Evolutionary conservation across 108 stramenopile species (phyloP).

Genomic region (Cyclotella sp.): DNA sequence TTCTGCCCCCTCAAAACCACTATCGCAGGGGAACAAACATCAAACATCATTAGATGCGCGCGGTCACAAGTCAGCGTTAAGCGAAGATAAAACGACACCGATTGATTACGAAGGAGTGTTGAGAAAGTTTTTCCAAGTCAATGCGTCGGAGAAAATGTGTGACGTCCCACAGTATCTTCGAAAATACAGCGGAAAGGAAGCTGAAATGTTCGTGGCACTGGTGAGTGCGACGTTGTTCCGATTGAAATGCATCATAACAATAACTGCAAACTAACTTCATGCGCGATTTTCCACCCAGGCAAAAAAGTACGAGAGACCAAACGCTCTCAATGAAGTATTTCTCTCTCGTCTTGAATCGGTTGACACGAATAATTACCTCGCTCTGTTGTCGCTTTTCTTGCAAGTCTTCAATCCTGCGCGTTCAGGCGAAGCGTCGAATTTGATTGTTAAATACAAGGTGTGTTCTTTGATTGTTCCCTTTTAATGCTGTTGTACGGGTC

Average conservation of each 20-base stretch:
- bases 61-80: background rate
- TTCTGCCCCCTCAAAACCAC: conserved; percentile 22
- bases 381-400: conserved; percentile 33
- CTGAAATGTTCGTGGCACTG: conserved; percentile 70
- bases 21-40: conserved; percentile 19
- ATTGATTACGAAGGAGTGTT: conserved; percentile 67
- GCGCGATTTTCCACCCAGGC: conserved; percentile 14
- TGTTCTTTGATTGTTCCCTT: background rate
- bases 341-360: conserved; percentile 18
- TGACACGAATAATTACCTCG: conserved; percentile 35
- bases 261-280: too few relatives aligned
- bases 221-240: too few relatives aligned
- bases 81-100: background rate
- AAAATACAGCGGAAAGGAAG: conserved; percentile 80
- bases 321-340: conserved; percentile 59
- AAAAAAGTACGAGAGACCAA: conserved; percentile 63
- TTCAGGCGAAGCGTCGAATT: conserved; percentile 21
- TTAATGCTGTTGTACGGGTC: background rate
- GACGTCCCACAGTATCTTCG: conserved; percentile 61
- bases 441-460: conserved; percentile 35
- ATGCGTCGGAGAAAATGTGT: conserved; percentile 73
- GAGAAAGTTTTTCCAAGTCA: conserved; percentile 67
- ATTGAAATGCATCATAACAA: too few relatives aligned
- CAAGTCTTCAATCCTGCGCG: conserved; percentile 48
- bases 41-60: background rate